A percentile compares a stretch with the other conserved stretches of the same genome.
Conservation (phyloP, 371 early-diverging fungal genomes). For the Actinomucor elegans region DNA sequence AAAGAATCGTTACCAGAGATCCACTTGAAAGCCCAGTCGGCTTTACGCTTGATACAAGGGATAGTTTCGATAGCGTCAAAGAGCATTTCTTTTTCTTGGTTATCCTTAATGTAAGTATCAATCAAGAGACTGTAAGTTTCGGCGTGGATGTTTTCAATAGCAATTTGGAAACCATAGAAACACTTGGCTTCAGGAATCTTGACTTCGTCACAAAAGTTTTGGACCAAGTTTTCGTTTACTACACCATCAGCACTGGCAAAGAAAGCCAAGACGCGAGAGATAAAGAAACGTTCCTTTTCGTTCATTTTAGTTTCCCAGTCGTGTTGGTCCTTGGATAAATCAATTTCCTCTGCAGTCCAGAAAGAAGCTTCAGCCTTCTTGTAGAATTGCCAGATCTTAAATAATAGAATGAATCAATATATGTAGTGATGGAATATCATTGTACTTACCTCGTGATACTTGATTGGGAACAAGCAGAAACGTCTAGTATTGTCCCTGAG, state of each 20-base stretch:
- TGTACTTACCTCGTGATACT: conserved; percentile 81
- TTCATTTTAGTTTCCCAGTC: conserved; percentile 95
- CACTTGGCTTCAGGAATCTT: conserved; percentile 98
- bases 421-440: background rate
- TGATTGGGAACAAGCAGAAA: conserved; percentile 95
- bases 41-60: conserved; percentile 97
- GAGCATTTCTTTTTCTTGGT: conserved; percentile 82
- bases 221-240: conserved; percentile 98
- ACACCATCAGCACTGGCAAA: conserved; percentile 99
- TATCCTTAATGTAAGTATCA: conserved; percentile 98
- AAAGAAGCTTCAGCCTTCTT: conserved; percentile 99
- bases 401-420: no score
- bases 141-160: conserved; percentile 99
- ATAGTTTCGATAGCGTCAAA: conserved; percentile 98
- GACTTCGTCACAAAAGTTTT: conserved; percentile 97
- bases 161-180: conserved; percentile 99
- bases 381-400: conserved; percentile 97
- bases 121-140: conserved; percentile 99
- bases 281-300: conserved; percentile 95
- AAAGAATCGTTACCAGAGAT: conserved; percentile 91
- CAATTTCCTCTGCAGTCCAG: conserved; percentile 99
- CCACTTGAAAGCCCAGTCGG: conserved; percentile 99
- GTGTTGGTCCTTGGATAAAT: conserved; percentile 91
- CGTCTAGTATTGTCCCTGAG: conserved; percentile 76
- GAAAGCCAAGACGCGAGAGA: conserved; percentile 98